Percentiles rank a stretch among this genome's conserved stretches.
phyloP scores from a whole-genome alignment of 768 basidiomycete genomes.

The Lentinula lateritia region DNA sequence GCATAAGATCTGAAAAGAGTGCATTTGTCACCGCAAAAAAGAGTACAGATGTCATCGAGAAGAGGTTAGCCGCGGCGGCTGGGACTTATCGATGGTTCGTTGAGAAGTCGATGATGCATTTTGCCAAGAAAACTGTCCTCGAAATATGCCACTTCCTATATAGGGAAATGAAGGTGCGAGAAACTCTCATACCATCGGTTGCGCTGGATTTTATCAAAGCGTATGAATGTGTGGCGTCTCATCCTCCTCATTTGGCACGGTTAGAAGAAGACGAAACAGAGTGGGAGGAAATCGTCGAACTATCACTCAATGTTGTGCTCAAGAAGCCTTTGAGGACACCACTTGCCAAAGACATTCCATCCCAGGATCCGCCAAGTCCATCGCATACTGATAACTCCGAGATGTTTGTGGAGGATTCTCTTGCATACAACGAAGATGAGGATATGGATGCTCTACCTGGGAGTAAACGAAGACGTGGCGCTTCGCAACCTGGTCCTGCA shows the following conservation, averaged over 20 bases:
- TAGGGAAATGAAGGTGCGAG: slow-evolving; percentile 49
- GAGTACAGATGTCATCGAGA: slow-evolving; percentile 38
- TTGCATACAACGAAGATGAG: slow-evolving; percentile 19
- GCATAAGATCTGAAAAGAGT: slow-evolving; percentile 58
- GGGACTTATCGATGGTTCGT: slow-evolving; percentile 68
- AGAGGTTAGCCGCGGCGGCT: slow-evolving; percentile 63
- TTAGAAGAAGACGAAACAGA: slow-evolving; percentile 39
- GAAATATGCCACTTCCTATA: slow-evolving; percentile 61
- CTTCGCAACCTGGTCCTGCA: slow-evolving; percentile 7
- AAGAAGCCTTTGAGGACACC: slow-evolving; percentile 41
- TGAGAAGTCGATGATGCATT: slow-evolving; percentile 50
- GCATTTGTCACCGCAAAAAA: slow-evolving; percentile 32
- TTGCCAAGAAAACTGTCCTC: slow-evolving; percentile 51
- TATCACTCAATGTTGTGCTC: slow-evolving; percentile 76
- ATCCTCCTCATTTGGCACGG: slow-evolving; percentile 75
- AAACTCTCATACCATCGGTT: slow-evolving; percentile 53
- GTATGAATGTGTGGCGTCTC: slow-evolving; percentile 57
- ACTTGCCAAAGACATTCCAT: slow-evolving; percentile 24
- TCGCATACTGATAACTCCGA: slow-evolving; percentile 24
- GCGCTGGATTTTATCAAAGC: slow-evolving; percentile 81
- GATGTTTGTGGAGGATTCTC: slow-evolving; percentile 19
- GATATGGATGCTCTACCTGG: neutral
- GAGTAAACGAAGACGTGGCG: slow-evolving; percentile 20
- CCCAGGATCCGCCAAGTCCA: neutral
- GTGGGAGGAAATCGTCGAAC: slow-evolving; percentile 67